phyloP scores from a whole-genome alignment of 768 basidiomycete species.

The Suillus weaverae region DNA sequence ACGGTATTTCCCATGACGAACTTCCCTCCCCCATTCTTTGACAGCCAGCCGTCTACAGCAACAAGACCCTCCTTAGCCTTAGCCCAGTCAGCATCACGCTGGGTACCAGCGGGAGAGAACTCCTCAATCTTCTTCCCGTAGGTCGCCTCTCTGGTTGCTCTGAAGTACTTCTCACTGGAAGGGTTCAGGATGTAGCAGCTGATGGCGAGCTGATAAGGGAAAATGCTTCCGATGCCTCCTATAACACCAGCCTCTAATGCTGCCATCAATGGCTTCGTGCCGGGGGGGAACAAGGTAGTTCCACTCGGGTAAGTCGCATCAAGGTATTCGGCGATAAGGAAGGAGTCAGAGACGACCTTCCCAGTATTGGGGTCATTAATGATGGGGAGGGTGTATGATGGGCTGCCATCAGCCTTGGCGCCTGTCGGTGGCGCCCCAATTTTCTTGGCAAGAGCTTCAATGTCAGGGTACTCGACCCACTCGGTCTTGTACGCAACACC shows the following conservation, averaged over 20 bases:
- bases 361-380: slow-evolving; percentile 41
- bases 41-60: slow-evolving; percentile 32
- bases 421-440: slow-evolving; percentile 34
- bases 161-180: slow-evolving; percentile 33
- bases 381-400: slow-evolving; percentile 42
- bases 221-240: slow-evolving; percentile 13
- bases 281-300: slow-evolving; percentile 41
- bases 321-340: slow-evolving; percentile 46
- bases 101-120: slow-evolving; percentile 31
- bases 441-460: slow-evolving; percentile 32
- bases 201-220: slow-evolving; percentile 17
- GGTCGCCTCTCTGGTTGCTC: slow-evolving; percentile 31
- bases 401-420: slow-evolving; percentile 30
- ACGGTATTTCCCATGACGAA: slow-evolving; percentile 36
- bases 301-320: slow-evolving; percentile 42
- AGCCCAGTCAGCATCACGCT: slow-evolving; percentile 27
- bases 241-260: slow-evolving; percentile 34
- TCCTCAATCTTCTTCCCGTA: slow-evolving; percentile 38
- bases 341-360: slow-evolving; percentile 38
- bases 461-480: slow-evolving; percentile 47
- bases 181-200: slow-evolving; percentile 23
- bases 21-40: slow-evolving; percentile 27
- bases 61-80: slow-evolving; percentile 26
- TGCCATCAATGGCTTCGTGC: slow-evolving; percentile 39
- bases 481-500: slow-evolving; percentile 40